Evolutionary conservation across 1,284 basidiomycete species (phyloP).

Genomic region (Uromyces viciae-fabae): DNA sequence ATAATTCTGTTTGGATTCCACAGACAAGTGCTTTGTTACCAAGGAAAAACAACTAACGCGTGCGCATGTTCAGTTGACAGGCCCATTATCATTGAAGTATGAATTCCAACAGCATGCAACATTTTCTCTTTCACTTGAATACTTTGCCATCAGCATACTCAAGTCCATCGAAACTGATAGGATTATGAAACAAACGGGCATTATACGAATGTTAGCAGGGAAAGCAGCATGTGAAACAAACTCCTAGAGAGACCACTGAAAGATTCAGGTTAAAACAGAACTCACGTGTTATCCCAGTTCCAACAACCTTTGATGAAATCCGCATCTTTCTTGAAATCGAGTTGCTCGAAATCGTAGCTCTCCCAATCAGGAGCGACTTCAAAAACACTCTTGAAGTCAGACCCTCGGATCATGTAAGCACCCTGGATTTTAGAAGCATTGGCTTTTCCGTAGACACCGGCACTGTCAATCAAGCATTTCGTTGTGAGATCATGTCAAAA

Average conservation of each 20-base stretch:
- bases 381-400: constrained; percentile 52
- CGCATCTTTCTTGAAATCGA: constrained; percentile 52
- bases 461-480: constrained; percentile 44
- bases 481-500: not conserved
- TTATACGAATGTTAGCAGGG: no score
- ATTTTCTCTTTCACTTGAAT: constrained; percentile 25
- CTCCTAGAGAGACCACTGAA: constrained; percentile 48
- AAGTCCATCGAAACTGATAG: constrained; percentile 40
- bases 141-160: constrained; percentile 44
- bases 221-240: not conserved
- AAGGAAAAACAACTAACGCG: no score
- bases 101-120: not conserved
- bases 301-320: constrained; percentile 55
- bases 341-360: constrained; percentile 51
- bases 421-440: constrained; percentile 54
- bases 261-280: constrained; percentile 51
- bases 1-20: no score
- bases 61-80: no score
- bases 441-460: constrained; percentile 54
- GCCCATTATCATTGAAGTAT: not conserved
- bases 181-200: not conserved
- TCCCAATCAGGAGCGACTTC: constrained; percentile 54
- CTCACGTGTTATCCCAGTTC: constrained; percentile 55
- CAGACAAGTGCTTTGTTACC: no score
- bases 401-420: constrained; percentile 53